These are phyloP conservation scores for Neotropicomus parvogracilis DNA, from an alignment of 1,284 basidiomycete genomes.

Conservation along the genomic window DNA sequence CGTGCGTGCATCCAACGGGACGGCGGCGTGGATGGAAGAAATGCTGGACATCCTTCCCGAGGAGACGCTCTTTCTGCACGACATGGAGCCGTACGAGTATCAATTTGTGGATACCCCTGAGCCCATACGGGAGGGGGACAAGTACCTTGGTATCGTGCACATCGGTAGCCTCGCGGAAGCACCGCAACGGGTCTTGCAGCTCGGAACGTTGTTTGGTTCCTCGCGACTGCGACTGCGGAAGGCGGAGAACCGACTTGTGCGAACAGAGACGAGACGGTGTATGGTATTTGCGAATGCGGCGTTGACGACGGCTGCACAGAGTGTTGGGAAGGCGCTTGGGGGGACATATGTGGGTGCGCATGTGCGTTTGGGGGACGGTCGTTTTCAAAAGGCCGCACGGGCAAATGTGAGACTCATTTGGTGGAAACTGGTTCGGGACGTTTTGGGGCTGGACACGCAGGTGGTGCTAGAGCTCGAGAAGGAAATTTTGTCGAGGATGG, in stretches of 20 bases:
- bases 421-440: constrained; percentile 51
- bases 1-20: constrained; percentile 46
- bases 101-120: constrained; percentile 57
- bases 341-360: constrained; percentile 59
- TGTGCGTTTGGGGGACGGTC: constrained; percentile 63
- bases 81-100: constrained; percentile 58
- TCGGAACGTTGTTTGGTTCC: constrained; percentile 69
- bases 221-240: constrained; percentile 54
- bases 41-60: constrained; percentile 37
- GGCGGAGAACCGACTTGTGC: constrained; percentile 37
- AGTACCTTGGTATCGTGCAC: constrained; percentile 42
- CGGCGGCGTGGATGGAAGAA: constrained; percentile 47
- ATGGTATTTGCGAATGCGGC: constrained; percentile 53
- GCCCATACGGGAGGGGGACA: constrained; percentile 28
- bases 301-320: constrained; percentile 40
- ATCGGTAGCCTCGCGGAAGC: constrained; percentile 17
- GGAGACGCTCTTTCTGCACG: constrained; percentile 49
- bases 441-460: constrained; percentile 39
- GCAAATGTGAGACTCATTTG: constrained; percentile 48
- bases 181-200: constrained; percentile 48
- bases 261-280: constrained; percentile 43
- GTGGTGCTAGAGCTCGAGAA: constrained; percentile 41
- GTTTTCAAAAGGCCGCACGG: constrained; percentile 45
- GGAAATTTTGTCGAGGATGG: constrained; percentile 8
- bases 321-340: constrained; percentile 46